Evolutionary conservation across 225 moss, liverwort and hornwort genomes (phyloP).

Genomic region (Bryum argenteum): DNA sequence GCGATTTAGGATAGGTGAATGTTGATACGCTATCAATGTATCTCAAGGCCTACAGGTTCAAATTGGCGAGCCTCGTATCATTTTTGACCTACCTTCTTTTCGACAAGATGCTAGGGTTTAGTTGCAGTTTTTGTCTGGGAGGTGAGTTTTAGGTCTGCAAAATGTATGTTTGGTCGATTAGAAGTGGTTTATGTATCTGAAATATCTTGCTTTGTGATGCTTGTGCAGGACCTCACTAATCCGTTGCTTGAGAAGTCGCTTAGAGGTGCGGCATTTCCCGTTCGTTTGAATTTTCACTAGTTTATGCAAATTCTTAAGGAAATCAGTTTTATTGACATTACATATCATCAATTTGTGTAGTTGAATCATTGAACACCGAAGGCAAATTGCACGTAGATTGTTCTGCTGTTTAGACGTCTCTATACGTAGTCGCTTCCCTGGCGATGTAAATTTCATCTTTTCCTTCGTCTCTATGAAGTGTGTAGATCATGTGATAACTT

Average conservation of each 20-base stretch:
- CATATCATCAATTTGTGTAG: background rate
- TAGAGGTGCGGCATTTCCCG: constrained; percentile 47
- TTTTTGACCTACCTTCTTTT: constrained; percentile 6
- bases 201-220: constrained; percentile 22
- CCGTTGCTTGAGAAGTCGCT: constrained; percentile 68
- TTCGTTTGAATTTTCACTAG: background rate
- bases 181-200: background rate
- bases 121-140: constrained; percentile 6
- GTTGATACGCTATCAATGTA: constrained; percentile 12
- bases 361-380: background rate
- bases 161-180: background rate
- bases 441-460: constrained; percentile 12
- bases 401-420: constrained; percentile 18
- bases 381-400: background rate
- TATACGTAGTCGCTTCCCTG: constrained; percentile 11
- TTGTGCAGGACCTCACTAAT: constrained; percentile 80
- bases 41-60: constrained; percentile 7
- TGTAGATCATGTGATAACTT: constrained; percentile 24
- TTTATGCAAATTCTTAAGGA: background rate
- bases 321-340: background rate
- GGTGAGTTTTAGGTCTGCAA: background rate
- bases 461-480: constrained; percentile 21
- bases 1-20: constrained; percentile 15
- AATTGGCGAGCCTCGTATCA: constrained; percentile 3
- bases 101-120: constrained; percentile 13